Percentiles rank a stretch among this genome's conserved stretches.
Conservation (phyloP, 805 yeast genomes). For the Isabelozyma rhagii region DNA sequence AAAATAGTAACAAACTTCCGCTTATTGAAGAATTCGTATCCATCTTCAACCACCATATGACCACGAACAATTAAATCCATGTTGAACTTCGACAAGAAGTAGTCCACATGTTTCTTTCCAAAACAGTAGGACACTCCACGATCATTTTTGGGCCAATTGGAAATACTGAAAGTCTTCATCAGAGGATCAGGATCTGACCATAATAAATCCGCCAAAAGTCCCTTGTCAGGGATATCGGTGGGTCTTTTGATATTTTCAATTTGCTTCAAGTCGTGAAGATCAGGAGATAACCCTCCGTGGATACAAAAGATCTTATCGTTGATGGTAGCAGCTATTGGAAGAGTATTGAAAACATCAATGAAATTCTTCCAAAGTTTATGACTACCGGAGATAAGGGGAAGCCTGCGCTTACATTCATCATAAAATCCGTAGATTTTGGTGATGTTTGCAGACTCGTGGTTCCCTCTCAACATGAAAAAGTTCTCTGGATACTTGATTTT, state of each 20-base stretch:
- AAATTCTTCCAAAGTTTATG: constrained; percentile 50
- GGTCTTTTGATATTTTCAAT: constrained; percentile 73
- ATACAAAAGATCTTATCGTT: constrained; percentile 57
- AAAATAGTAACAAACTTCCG: constrained; percentile 75
- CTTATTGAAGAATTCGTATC: constrained; percentile 77
- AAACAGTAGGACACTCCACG: constrained; percentile 81
- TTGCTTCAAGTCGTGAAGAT: constrained; percentile 59
- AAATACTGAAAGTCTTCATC: constrained; percentile 24
- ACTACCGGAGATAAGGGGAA: constrained; percentile 17
- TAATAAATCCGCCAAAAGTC: constrained; percentile 69
- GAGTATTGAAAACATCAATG: constrained; percentile 55
- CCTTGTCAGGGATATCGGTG: constrained; percentile 80
- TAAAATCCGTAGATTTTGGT: constrained; percentile 60
- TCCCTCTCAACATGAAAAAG: constrained; percentile 58
- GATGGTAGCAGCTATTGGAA: constrained; percentile 61
- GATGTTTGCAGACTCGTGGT: constrained; percentile 57
- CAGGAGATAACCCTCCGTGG: constrained; percentile 77
- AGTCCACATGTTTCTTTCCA: constrained; percentile 69
- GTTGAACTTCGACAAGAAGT: constrained; percentile 61
- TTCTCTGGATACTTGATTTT: constrained; percentile 60
- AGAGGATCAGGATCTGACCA: constrained; percentile 79
- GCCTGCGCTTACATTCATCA: constrained; percentile 57
- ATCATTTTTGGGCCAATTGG: constrained; percentile 77
- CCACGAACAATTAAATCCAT: constrained; percentile 80
- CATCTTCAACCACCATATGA: constrained; percentile 89